Evolutionary conservation across 2,329 filamentous ascomycete species (phyloP), one percentile per base, ranked within the genome.

Genomic region (Fusarium temperatum): DNA sequence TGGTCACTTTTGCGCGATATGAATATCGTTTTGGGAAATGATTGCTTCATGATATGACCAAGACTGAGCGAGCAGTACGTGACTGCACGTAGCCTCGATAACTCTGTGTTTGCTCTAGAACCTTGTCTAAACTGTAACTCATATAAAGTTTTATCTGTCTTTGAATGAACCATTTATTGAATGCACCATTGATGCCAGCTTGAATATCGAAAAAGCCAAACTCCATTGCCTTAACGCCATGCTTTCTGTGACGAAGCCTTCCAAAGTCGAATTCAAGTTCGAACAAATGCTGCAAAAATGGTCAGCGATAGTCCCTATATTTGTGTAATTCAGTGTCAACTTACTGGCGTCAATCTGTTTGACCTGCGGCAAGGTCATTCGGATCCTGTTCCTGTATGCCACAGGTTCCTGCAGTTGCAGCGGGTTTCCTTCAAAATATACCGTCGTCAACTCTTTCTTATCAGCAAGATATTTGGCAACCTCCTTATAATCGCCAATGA

Each of bases 381-480:
- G 89, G 48, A 99, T 91, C 84, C 99, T 99, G 84, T 98, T 98
- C 79, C 96, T 88, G 83, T 99, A 99, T 70, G 98, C 84, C 2
- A 94, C 93, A n/a, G 93, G 93, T 9, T 89, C 90, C 62, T 88
- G 89, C 69, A 91, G 87, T 84, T 99, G 96, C 77, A 99, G 82
- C 32, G 95, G 96, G 78, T 97, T 98, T 3, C 95, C 95, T 81
- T 99, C 96, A 75, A 99, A 97, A 81, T 99, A 99, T 17, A 99
- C 96, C 3, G 96, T 98, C 68, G 92, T 90, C 76, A 98, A 83
- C 42, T 91, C 85, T 80, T 93, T 86, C 85, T 98, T 98, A 79
- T 96, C 93, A 59, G 84, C 88, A 73, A 99, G 83, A 77, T 93
- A 89, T 63, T 88, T 89, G 84, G 98, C 93, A 7, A 98, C 89